These are phyloP conservation scores for Emergomyces africanus DNA, from an alignment of 2,329 filamentous ascomycete genomes.

Conservation along the genomic window DNA sequence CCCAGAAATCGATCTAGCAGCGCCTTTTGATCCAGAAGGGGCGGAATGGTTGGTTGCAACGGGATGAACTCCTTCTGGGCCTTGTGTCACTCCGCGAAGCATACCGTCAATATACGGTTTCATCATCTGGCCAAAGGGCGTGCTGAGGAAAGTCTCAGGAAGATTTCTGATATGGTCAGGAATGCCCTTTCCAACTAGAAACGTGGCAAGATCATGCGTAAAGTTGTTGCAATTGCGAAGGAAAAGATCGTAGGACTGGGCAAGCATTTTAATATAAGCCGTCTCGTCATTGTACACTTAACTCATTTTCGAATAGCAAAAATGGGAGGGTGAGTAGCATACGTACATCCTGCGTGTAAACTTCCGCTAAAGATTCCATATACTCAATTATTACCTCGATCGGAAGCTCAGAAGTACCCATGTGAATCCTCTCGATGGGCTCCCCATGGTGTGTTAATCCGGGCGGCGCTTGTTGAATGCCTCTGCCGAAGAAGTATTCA, in stretches of 20 bases:
- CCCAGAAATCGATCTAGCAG: slow-evolving; percentile 9
- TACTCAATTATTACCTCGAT: slow-evolving; percentile 78
- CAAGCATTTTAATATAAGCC: background rate
- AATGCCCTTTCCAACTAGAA: slow-evolving; percentile 77
- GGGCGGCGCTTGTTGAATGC: slow-evolving; percentile 67
- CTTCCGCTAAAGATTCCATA: slow-evolving; percentile 64
- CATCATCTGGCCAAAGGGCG: slow-evolving; percentile 79
- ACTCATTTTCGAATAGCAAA: background rate
- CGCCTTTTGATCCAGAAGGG: slow-evolving; percentile 9
- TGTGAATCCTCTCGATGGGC: slow-evolving; percentile 60
- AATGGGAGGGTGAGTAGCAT: background rate
- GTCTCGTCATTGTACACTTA: background rate
- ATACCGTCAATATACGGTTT: slow-evolving; percentile 59
- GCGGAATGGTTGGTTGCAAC: slow-evolving; percentile 8
- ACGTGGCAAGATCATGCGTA: slow-evolving; percentile 81
- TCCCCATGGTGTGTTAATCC: slow-evolving; percentile 76
- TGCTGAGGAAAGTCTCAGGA: slow-evolving; percentile 71
- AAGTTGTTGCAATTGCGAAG: slow-evolving; percentile 97
- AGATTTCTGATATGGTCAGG: slow-evolving; percentile 76
- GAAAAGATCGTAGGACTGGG: slow-evolving; percentile 74
- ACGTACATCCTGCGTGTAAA: slow-evolving; percentile 65
- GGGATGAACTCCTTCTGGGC: slow-evolving; percentile 27
- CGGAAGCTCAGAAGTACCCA: slow-evolving; percentile 68
- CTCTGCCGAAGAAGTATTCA: slow-evolving; percentile 85
- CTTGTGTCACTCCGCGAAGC: slow-evolving; percentile 51